Percentiles rank a stretch among this genome's conserved stretches.
Evolutionary conservation across 2,329 filamentous ascomycete genomes (phyloP).

Genomic region (Aspergillus thermomutatus): DNA sequence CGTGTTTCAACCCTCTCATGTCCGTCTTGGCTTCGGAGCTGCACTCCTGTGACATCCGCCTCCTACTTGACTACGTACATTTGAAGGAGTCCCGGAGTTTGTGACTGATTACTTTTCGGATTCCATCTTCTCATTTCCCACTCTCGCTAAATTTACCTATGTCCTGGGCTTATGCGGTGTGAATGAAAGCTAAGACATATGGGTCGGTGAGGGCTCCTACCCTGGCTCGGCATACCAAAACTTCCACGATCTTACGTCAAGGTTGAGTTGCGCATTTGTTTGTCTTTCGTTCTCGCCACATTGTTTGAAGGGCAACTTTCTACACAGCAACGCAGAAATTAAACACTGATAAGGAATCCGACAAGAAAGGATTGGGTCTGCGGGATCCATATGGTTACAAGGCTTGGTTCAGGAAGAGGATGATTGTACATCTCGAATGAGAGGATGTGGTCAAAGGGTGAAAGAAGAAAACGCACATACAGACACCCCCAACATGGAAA

Average conservation of each 20-base stretch:
- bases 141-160: background rate
- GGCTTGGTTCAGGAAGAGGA: too few species aligned
- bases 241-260: background rate
- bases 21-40: background rate
- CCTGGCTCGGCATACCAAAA: background rate
- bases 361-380: background rate
- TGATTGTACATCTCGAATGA: background rate
- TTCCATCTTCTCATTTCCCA: background rate
- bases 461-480: background rate
- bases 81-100: background rate
- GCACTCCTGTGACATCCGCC: background rate
- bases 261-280: background rate
- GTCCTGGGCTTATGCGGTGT: background rate
- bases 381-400: background rate
- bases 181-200: background rate
- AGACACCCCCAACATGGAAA: conserved; percentile 1
- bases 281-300: background rate
- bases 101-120: background rate
- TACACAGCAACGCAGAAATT: background rate
- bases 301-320: background rate
- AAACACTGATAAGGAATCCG: background rate
- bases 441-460: background rate
- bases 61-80: background rate
- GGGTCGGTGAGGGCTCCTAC: background rate
- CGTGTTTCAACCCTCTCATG: background rate